These are phyloP conservation scores for Cordyceps pruinosa DNA, from an alignment of 2,329 filamentous ascomycete species.

Conservation along the genomic window DNA sequence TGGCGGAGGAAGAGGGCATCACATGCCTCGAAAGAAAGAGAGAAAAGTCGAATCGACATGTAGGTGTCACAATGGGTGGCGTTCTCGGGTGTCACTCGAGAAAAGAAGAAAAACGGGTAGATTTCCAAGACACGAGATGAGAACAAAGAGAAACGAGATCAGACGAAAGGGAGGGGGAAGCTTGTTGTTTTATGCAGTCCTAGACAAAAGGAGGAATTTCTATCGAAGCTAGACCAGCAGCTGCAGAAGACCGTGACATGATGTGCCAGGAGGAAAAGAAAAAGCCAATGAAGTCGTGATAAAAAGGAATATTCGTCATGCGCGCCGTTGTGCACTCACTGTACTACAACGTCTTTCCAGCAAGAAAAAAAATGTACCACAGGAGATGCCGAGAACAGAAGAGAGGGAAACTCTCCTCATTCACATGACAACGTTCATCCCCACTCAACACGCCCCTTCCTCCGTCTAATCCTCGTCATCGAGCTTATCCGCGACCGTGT, in stretches of 20 bases:
- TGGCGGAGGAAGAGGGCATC: not conserved
- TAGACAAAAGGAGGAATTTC: not conserved
- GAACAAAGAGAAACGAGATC: not conserved
- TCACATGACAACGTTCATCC: slow-evolving; percentile 2
- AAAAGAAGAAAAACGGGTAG: not conserved
- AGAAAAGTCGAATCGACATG: not conserved
- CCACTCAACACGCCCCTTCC: not conserved
- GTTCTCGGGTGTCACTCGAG: not conserved
- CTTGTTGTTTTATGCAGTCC: not conserved
- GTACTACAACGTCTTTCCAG: not conserved
- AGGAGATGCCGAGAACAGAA: too few relatives aligned
- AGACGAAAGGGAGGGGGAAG: not conserved
- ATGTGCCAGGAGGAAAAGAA: not conserved
- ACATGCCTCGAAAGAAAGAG: not conserved
- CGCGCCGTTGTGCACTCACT: not conserved
- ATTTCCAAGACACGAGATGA: not conserved
- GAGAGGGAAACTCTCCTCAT: not conserved
- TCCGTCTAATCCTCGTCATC: slow-evolving; percentile 44
- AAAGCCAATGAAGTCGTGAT: not conserved
- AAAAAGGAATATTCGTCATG: not conserved
- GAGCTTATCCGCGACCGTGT: slow-evolving; percentile 46
- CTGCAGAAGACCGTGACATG: not conserved
- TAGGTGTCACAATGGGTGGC: not conserved
- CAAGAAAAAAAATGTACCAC: too few relatives aligned
- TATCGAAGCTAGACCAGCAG: not conserved